Conservation (phyloP, 2,329 filamentous ascomycete species). For the Nemania serpens region DNA sequence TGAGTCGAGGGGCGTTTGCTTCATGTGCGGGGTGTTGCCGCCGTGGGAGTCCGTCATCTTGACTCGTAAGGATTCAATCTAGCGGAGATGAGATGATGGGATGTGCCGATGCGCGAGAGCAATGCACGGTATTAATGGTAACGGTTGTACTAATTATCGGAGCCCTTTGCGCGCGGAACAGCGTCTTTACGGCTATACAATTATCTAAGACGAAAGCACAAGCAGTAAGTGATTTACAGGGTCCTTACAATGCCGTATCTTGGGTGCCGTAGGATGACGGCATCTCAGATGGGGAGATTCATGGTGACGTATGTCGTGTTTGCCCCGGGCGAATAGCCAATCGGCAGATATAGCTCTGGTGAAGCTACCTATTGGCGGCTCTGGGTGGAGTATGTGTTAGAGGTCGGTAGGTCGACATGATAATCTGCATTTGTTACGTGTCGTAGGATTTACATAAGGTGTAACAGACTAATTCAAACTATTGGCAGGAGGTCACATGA, state of each 20-base stretch:
- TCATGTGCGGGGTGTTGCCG: slow-evolving; percentile 27
- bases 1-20: slow-evolving; percentile 32
- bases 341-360: not conserved
- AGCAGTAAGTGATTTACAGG: not conserved
- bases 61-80: not conserved
- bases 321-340: not conserved
- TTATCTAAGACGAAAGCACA: too few relatives aligned
- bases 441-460: not conserved
- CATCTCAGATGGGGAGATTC: slow-evolving; percentile 26
- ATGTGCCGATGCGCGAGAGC: not conserved
- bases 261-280: slow-evolving; percentile 1
- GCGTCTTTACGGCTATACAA: too few relatives aligned
- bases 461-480: not conserved
- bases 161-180: too few relatives aligned
- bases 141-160: too few relatives aligned
- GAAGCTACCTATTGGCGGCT: not conserved
- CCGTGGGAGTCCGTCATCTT: slow-evolving; percentile 34
- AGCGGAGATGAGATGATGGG: not conserved
- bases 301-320: slow-evolving; percentile 33
- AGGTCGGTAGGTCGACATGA: too few relatives aligned
- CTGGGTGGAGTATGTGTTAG: not conserved
- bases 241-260: not conserved
- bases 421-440: not conserved
- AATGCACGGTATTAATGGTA: not conserved
- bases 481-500: not conserved